Evolutionary conservation across 169 alveolate species (phyloP).

Genomic region (Babesia bovis): DNA sequence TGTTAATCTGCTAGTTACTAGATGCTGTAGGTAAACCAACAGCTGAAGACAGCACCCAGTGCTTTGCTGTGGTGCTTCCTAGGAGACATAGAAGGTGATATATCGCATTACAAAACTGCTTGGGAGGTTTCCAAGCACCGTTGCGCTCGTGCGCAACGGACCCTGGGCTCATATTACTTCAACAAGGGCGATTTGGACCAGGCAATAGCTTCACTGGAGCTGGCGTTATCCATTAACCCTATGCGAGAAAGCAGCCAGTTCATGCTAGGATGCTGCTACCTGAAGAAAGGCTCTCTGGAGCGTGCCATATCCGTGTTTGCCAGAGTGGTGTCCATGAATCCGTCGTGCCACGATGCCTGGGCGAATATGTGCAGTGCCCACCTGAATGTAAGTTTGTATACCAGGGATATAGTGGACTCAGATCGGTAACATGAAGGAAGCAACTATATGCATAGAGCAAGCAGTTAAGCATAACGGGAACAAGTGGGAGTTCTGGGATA

Average conservation of each 20-base stretch:
- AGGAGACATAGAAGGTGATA: slow-evolving; percentile 63
- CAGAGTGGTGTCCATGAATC: slow-evolving; percentile 71
- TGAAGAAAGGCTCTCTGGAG: slow-evolving; percentile 60
- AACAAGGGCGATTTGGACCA: slow-evolving; percentile 53
- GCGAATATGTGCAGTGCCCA: slow-evolving; percentile 76
- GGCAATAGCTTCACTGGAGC: slow-evolving; percentile 65
- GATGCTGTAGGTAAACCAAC: slow-evolving; percentile 30
- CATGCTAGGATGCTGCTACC: slow-evolving; percentile 72
- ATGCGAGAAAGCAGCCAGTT: slow-evolving; percentile 69
- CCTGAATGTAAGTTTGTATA: slow-evolving; percentile 51
- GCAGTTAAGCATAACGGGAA: slow-evolving; percentile 71
- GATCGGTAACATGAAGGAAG: slow-evolving; percentile 59
- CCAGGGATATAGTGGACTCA: not conserved
- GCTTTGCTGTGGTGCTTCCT: slow-evolving; percentile 73
- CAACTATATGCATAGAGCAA: slow-evolving; percentile 70
- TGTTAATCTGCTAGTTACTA: not conserved
- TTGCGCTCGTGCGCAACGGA: slow-evolving; percentile 75
- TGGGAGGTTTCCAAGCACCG: slow-evolving; percentile 69
- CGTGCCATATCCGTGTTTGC: slow-evolving; percentile 70
- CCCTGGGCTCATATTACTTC: slow-evolving; percentile 72
- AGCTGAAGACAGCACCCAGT: slow-evolving; percentile 52
- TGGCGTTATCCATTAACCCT: slow-evolving; percentile 71
- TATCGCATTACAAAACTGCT: slow-evolving; percentile 68
- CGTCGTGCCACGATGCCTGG: slow-evolving; percentile 70
- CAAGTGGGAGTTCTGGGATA: slow-evolving; percentile 80